Evolutionary conservation across 1,284 basidiomycete species (phyloP).

Genomic region (Neotropicomus parvogracilis): DNA sequence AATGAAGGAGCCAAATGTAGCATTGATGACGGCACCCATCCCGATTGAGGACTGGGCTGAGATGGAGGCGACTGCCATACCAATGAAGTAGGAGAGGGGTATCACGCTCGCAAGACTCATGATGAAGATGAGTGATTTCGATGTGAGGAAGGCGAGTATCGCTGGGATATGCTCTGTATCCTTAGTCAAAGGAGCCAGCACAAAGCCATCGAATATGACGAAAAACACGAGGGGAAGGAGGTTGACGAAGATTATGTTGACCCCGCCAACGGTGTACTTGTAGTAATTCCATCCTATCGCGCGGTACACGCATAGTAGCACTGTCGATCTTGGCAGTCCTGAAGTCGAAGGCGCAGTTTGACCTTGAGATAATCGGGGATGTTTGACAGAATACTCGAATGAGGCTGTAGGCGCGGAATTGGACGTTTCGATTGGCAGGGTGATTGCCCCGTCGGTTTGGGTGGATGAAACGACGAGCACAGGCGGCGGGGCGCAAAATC

Average conservation of each 20-base stretch:
- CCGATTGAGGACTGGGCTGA: conserved; percentile 97
- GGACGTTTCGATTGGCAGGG: conserved; percentile 15
- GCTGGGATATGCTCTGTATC: conserved; percentile 57
- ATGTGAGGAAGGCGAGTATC: conserved; percentile 69
- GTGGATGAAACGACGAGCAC: conserved; percentile 50
- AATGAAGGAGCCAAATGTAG: conserved; percentile 97
- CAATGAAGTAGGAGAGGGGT: conserved; percentile 97
- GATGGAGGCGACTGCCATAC: conserved; percentile 99
- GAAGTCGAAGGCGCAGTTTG: conserved; percentile 70
- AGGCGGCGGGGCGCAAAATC: conserved; percentile 80
- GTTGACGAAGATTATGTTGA: conserved; percentile 98
- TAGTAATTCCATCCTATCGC: conserved; percentile 92
- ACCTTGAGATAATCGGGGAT: conserved; percentile 56
- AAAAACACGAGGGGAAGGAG: conserved; percentile 92
- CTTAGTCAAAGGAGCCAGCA: conserved; percentile 75
- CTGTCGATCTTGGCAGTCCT: conserved; percentile 73
- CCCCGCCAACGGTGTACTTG: conserved; percentile 98
- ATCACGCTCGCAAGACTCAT: conserved; percentile 90
- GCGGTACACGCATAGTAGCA: conserved; percentile 92
- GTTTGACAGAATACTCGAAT: conserved; percentile 51
- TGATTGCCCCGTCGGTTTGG: conserved; percentile 24
- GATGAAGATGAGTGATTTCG: conserved; percentile 80
- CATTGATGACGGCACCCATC: conserved; percentile 99
- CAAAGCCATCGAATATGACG: conserved; percentile 89
- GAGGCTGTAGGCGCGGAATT: conserved; percentile 25